A percentile compares a stretch with the other conserved stretches of the same genome.
Evolutionary conservation across 2,329 filamentous ascomycete species (phyloP).

Genomic region (Paraphaeosphaeria sporulosa): DNA sequence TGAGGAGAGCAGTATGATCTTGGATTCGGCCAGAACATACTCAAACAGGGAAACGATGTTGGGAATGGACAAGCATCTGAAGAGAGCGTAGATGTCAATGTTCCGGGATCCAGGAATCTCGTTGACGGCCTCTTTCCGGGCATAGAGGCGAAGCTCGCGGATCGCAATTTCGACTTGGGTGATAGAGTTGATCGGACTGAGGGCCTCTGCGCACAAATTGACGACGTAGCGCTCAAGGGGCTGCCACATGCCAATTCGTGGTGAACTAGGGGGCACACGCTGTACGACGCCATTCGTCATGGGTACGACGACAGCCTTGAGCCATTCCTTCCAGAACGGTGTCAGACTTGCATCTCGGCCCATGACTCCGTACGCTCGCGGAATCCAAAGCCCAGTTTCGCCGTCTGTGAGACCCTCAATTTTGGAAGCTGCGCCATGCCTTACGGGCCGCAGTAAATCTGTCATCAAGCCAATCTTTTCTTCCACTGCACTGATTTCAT

Average conservation of each 20-base stretch:
- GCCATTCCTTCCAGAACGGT: slow-evolving; percentile 98
- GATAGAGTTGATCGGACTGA: slow-evolving; percentile 89
- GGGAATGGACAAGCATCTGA: slow-evolving; percentile 85
- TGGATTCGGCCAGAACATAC: slow-evolving; percentile 89
- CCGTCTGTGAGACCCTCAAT: slow-evolving; percentile 96
- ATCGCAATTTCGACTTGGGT: slow-evolving; percentile 94
- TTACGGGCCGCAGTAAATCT: slow-evolving; percentile 88
- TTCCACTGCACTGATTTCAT: slow-evolving; percentile 93
- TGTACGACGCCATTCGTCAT: slow-evolving; percentile 90
- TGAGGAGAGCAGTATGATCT: slow-evolving; percentile 94
- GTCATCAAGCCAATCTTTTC: slow-evolving; percentile 98
- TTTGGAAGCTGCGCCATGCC: slow-evolving; percentile 93
- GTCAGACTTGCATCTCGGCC: slow-evolving; percentile 84
- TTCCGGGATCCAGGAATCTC: slow-evolving; percentile 92
- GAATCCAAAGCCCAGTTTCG: slow-evolving; percentile 95
- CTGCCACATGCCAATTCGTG: slow-evolving; percentile 92
- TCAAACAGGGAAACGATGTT: slow-evolving; percentile 95
- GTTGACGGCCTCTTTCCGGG: slow-evolving; percentile 89
- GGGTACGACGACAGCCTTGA: slow-evolving; percentile 89
- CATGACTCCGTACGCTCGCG: slow-evolving; percentile 89
- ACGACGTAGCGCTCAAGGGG: slow-evolving; percentile 96
- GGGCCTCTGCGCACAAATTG: slow-evolving; percentile 94
- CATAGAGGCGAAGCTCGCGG: slow-evolving; percentile 88
- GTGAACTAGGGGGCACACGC: slow-evolving; percentile 85
- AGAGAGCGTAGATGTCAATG: slow-evolving; percentile 91